Percentiles rank a stretch among this genome's conserved stretches.
Evolutionary conservation across 768 basidiomycete species (phyloP).

Genomic region (Lentinula boryana): DNA sequence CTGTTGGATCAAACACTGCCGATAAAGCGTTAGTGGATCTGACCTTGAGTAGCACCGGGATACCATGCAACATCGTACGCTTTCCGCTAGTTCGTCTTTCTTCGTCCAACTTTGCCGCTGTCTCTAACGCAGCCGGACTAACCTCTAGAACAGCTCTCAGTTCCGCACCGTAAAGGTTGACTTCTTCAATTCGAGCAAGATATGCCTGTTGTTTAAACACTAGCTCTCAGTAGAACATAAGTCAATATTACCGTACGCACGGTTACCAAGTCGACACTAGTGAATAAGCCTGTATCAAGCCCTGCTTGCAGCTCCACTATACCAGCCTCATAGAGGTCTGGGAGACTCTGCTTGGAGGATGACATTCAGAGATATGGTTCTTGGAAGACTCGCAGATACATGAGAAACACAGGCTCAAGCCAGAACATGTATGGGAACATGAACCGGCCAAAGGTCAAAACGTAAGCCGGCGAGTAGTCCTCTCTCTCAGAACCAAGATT

Average conservation of each 20-base stretch:
- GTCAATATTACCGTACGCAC: conserved; percentile 9
- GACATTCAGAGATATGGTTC: not conserved
- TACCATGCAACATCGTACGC: conserved; percentile 48
- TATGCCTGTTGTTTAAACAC: conserved; percentile 40
- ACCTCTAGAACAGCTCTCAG: conserved; percentile 55
- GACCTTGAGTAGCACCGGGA: conserved; percentile 46
- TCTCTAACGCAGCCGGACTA: conserved; percentile 45
- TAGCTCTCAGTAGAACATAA: not conserved
- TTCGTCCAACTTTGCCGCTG: conserved; percentile 44
- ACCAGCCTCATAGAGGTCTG: conserved; percentile 36
- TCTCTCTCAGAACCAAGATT: too few relatives aligned
- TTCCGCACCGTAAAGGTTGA: conserved; percentile 54
- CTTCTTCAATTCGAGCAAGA: conserved; percentile 60
- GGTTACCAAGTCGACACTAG: conserved; percentile 34
- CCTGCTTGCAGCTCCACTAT: conserved; percentile 32
- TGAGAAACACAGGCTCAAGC: not conserved
- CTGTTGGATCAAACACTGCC: not conserved
- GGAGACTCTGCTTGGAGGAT: conserved; percentile 6
- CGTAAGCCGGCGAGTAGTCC: too few relatives aligned
- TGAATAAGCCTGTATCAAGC: conserved; percentile 27
- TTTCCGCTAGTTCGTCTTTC: conserved; percentile 36
- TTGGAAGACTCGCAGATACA: not conserved
- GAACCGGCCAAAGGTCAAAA: too few relatives aligned
- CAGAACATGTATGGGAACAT: not conserved
- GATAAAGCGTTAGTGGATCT: not conserved